phyloP scores from a whole-genome alignment of 305 asterid genomes.

The Fraxinus xanthoxyloides region DNA sequence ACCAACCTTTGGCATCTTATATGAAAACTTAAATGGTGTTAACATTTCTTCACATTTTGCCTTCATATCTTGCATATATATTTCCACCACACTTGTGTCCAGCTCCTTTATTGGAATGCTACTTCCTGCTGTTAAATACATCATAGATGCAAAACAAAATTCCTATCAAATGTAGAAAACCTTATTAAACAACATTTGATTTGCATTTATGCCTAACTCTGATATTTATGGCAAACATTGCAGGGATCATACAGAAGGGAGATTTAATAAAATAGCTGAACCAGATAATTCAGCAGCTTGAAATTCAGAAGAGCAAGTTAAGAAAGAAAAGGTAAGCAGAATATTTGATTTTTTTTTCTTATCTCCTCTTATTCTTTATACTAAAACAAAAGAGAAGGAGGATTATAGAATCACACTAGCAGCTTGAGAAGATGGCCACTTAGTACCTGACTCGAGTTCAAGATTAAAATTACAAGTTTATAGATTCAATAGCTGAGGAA shows the following conservation, averaged over 20 bases:
- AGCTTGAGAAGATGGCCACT: not conserved
- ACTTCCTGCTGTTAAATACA: slow-evolving; percentile 60
- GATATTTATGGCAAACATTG: not conserved
- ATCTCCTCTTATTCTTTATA: not conserved
- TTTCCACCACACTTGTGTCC: slow-evolving; percentile 54
- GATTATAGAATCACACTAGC: not conserved
- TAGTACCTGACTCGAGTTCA: not conserved
- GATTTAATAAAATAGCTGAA: not conserved
- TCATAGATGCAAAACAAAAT: not conserved
- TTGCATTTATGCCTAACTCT: slow-evolving; percentile 2
- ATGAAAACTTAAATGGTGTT: slow-evolving; percentile 40
- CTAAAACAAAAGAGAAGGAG: not conserved
- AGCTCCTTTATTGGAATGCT: slow-evolving; percentile 48
- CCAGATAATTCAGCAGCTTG: not conserved
- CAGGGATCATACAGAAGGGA: not conserved
- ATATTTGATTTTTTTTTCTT: not conserved
- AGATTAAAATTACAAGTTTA: not conserved
- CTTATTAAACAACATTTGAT: not conserved
- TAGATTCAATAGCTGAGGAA: not conserved
- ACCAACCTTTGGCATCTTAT: slow-evolving; percentile 46
- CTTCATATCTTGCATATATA: slow-evolving; percentile 53
- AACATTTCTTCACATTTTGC: slow-evolving; percentile 55
- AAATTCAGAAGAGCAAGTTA: not conserved
- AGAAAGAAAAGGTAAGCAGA: not conserved
- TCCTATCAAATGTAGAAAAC: not conserved